Base-by-base conservation (phyloP, 192 early-diverging fungal species). In the Neocallimastix lanati region DNA sequence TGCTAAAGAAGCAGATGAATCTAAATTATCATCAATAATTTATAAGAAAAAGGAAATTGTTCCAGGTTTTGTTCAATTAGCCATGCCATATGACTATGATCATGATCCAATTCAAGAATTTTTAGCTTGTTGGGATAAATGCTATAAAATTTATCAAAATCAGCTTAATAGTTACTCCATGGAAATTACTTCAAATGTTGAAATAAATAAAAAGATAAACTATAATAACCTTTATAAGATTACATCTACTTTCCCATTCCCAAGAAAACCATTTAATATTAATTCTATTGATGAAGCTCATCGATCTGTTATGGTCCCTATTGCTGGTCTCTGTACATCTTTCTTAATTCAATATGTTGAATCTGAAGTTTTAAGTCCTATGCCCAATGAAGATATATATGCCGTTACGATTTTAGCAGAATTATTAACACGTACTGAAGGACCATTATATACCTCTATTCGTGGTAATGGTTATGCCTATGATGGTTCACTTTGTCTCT, bases 401-500 rank as follows among this genome's bases (percentile, higher is more conserved):
- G 86, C 89, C 50, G 88, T 94, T 4, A 50, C 79, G 1, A 82
- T 94, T 30, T 82, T 96, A 28, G 83, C 87, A n/a, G 90, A 92
- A 78, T 81, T 95, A 15, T 82, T 96, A 12, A 88, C 91, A 13
- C 86, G 91, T 28, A 84, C 86, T 6, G 94, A 94, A 76, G 94
- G 94, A 0, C 93, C 93, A 0, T 84, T 96, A 7, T 93, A 90
- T 85, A 91, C 86, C 13, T 89, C 90, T 0, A 88, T 94, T 28
- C 89, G 94, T 38, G 94, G 94, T 21, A 85, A 85, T 29, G 91
- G 92, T 28, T 93, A 88, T 78, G 92, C 94, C 0, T 96, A 96
- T 82, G 92, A 88, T 79, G 88, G 89, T 15, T 86, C 85, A 4
- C 80, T 95, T 28, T 78, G 81, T 29, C 81, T 88, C 21, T 82